A percentile compares a stretch with the other conserved stretches of the same genome.
phyloP scores from a whole-genome alignment of 2,329 filamentous ascomycete species.

The Aspergillus jensenii region DNA sequence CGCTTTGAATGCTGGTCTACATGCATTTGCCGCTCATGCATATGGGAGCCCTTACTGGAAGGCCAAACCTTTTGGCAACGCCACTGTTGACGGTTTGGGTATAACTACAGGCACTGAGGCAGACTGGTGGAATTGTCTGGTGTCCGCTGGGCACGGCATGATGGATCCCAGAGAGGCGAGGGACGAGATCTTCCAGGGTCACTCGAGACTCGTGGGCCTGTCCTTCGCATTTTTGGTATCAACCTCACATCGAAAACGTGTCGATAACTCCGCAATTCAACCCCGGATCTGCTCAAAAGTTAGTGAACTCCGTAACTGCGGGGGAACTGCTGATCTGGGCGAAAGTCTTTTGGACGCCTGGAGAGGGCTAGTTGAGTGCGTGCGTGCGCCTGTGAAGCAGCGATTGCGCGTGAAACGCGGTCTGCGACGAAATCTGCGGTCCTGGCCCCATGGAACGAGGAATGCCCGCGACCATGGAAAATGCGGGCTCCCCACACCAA shows the following conservation, averaged over 20 bases:
- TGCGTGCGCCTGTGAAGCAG: background rate
- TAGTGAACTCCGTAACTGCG: background rate
- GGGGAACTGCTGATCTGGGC: background rate
- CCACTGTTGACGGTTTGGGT: constrained; percentile 14
- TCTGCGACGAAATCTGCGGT: background rate
- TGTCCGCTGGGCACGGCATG: constrained; percentile 5
- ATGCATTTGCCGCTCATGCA: constrained; percentile 15
- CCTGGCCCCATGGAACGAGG: background rate
- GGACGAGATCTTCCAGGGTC: background rate
- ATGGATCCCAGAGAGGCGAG: constrained; percentile 1
- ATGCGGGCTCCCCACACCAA: background rate
- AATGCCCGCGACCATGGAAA: background rate
- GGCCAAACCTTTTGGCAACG: constrained; percentile 14
- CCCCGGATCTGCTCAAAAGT: constrained; percentile 6
- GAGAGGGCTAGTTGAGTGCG: background rate
- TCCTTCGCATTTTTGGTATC: background rate
- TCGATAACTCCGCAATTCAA: constrained; percentile 1
- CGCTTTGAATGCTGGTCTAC: constrained; percentile 19
- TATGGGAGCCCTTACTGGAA: constrained; percentile 16
- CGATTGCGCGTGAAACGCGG: background rate
- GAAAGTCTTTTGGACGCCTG: background rate
- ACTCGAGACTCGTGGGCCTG: background rate
- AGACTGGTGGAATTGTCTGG: constrained; percentile 17
- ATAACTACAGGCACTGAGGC: constrained; percentile 1
- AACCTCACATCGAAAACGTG: background rate